Evolutionary conservation across 495 filamentous ascomycete species (phyloP), one percentile per base, ranked within the genome.

Genomic region (Penicillium macrosclerotiorum): DNA sequence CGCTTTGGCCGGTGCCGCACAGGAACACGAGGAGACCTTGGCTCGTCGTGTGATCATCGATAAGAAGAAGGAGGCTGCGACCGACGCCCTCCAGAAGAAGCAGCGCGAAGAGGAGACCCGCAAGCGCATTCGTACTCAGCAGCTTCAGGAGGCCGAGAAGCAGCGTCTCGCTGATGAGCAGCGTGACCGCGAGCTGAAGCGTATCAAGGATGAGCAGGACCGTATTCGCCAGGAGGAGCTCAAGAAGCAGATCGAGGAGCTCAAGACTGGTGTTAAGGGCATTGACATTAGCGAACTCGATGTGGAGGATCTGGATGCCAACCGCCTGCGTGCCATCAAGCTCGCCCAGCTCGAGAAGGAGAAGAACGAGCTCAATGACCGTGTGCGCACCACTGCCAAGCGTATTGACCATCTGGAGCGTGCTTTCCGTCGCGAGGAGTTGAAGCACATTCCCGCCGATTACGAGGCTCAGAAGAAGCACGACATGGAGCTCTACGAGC

Each of bases 341-440:
- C 81, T 98, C 31, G 86, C 88, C 31, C 90, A 95, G 63, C 81
- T 98, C 12, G 93, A 97, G 70, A 90, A 92, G 47, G 94, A 98
- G 75, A 98, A 97, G 82, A 94, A 92, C 59, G 90, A 80, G 57
- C 82, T 96, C 53, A 82, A 84, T 33, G 91, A 96, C 66, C 90
- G 87, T 59, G 77, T 97, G 33, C 84, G 90, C 49, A 79, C 92
- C 51, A 95, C 92, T 37, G 87, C 86, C 63, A 96, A 96, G 80
- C 85, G 93, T 49, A 90, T 97, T 62, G 93, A 98, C 66, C 93
- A 98, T 71, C 75, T 98, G 55, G 93, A 98, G 76, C 89, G 93
- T 70, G 94, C 93, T 18, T 92, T 93, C 78, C 81, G 94, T 55
- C 86, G 88, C 54, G 94, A 97, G 67, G 93, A 98, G 64, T 67